Evolutionary conservation across 2,329 filamentous ascomycete genomes (phyloP).

Genomic region (Venturia pyrina): DNA sequence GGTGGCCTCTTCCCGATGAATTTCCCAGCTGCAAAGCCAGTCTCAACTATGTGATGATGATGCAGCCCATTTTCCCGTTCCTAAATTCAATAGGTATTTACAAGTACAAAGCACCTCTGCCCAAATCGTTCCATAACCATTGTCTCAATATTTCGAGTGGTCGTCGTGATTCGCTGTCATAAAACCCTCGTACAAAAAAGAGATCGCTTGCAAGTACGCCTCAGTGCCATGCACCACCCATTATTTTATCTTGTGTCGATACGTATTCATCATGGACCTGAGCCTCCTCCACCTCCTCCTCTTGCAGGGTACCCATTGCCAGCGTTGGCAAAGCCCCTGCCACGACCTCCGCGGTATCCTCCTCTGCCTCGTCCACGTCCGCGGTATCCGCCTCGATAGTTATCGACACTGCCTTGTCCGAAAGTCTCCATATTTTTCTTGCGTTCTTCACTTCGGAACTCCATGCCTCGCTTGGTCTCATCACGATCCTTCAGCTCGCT

Average conservation of each 20-base stretch:
- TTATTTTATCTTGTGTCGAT: background rate
- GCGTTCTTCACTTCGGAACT: constrained; percentile 88
- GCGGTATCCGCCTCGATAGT: constrained; percentile 64
- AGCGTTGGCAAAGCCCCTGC: constrained; percentile 13
- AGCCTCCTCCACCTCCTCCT: background rate
- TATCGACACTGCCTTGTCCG: constrained; percentile 89
- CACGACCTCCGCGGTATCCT: constrained; percentile 27
- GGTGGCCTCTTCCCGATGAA: background rate
- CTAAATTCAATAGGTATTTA: background rate
- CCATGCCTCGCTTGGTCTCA: constrained; percentile 68
- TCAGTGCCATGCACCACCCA: background rate
- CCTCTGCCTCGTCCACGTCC: constrained; percentile 54
- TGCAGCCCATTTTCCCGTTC: background rate
- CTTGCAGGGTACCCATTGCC: constrained; percentile 17
- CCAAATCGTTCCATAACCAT: constrained; percentile 3
- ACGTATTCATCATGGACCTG: background rate
- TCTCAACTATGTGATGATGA: background rate
- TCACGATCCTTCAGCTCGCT: constrained; percentile 85
- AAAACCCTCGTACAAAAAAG: background rate
- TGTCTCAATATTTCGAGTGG: background rate
- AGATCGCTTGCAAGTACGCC: constrained; percentile 1
- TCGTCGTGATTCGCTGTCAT: background rate
- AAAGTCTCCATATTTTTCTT: constrained; percentile 97
- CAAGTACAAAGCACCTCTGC: background rate
- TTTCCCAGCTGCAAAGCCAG: background rate